Base-by-base conservation (phyloP, 1,284 basidiomycete genomes). In the Cutaneotrichosporon mucoides region DNA sequence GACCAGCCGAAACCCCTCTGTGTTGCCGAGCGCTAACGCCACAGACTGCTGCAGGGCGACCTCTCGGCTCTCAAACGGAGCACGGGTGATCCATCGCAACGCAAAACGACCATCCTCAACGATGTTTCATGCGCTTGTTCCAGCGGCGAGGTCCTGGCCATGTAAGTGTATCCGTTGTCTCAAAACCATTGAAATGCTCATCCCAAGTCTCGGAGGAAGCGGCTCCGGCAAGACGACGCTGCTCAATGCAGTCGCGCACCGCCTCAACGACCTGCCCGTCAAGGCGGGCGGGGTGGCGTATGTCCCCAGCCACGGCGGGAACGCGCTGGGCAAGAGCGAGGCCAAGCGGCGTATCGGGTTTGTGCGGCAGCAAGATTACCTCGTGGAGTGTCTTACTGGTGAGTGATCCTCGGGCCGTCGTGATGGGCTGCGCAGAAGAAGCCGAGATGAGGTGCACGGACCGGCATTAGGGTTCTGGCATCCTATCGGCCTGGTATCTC, bases 171-270 rank as follows among this genome's bases (percentile, higher is more conserved):
- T 43, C 15, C n/a, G n/a, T 6, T 40, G 15, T 16, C 7, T 9
- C 8, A 24, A 24, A 35, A 24, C 24, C 24, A 24, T 24, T 24
- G 24, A 24, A 24, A 24, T 24, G 36, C 55, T 53, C 16, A 59
- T 41, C 35, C 4, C 53, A 15, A 76, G 75, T 47, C 71, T 77
- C 8, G 76, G 76, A 15, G 73, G 73, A 4, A 76, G 72, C 5
- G 77, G 78, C 8, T 73, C 72, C 8, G 78, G 79, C 13, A 80
- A 80, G 62, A 79, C 78, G 13, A 79, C 79, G 5, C 69, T 80
- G 0, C 66, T 80, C n/a, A 78, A 79, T 52, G 71, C 76, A 2
- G 72, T 80, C 12, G 77, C 77, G 1, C 67, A 76, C 44, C 70
- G 78, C 5, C 56, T 76, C 3, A 63, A 69, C 12, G 74, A 73